Base-by-base conservation (phyloP, 2,329 filamentous ascomycete genomes). In the Nemania abortiva region DNA sequence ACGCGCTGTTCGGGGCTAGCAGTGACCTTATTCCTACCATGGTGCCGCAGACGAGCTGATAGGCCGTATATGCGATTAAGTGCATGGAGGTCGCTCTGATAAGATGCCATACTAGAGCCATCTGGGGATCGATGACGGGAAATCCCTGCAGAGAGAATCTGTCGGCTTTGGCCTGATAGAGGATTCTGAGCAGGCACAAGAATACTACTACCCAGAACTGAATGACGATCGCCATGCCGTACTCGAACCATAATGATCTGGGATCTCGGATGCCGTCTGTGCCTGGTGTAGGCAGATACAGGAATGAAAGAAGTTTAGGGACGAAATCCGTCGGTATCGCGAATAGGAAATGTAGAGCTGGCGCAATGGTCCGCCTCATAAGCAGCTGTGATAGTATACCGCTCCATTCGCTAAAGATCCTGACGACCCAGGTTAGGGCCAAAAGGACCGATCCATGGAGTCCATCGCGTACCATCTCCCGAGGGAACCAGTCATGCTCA, bases 51-150 rank as follows among this genome's bases (percentile, higher is more conserved):
- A 69, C 62, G 1, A 76, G 11, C 37, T 78, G 76, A 54, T 78
- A 77, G 1, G 72, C 72, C 18, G 75, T 78, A 27, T 74, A 74
- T 47, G 75, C 66, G 7, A 77, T 2, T 3, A 77, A 27, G 39
- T 77, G 76, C 64, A 74, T 70, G 2, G 71, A 63, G 0, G 73
- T 75, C n/a, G 75, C 74, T 55, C 74, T 72, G 29, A 74, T 53
- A 29, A 77, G 73, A 7, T 72, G 58, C 47, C 62, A 69, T 5
- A 54, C 18, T 4, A 76, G 50, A 20, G 54, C 59, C 39, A 58
- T 70, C 45, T 70, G 63, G 1, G 63, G 65, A 29, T 76, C 74
- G 7, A 45, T 59, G n/a, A 47, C 3, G 7, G 29, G 56, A 27
- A 20, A 49, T 0, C 65, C 59, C 11, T 65, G 37, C n/a, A 76